Evolutionary conservation across 2,329 filamentous ascomycete genomes (phyloP), one percentile per base, ranked within the genome.

Genomic region (Penicillium nordicum): DNA sequence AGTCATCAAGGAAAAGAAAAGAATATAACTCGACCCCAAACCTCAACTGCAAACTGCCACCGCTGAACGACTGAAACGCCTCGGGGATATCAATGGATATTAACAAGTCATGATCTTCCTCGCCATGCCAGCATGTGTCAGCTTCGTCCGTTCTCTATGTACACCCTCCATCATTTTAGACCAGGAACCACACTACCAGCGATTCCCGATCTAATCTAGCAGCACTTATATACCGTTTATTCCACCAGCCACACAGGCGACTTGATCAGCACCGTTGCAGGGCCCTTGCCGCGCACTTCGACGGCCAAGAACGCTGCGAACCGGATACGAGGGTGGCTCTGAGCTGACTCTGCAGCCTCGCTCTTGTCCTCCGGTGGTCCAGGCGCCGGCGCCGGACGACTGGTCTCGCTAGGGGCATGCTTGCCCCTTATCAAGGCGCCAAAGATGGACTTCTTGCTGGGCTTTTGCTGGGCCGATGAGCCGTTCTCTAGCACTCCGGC

Each of bases 291-390:
- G 60, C 88, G 79, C 8, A 93, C 88, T 74, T 92, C 89, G 32
- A 92, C 81, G 18, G 82, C 84, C 55, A 92, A 74, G 70, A 92
- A 93, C 5, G 86, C 88, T 1, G 89, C 86, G 71, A 92, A 88
- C 41, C 89, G 84, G 54, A 93, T 84, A 63, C 84, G 86, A 6
- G 74, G 84, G 55, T 92, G 84, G 63, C 84, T 86, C 5, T 74
- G 65, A 57, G 34, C 62, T 60, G 38, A 57, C 49, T 51, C 64
- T 41, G 56, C 50, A 45, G 50, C 48, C 12, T 66, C 63, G n/a
- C 57, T 55, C 53, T 71, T 71, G 4, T 61, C 64, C 23, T 63
- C 63, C 58, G 18, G 3, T 64, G 54, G 50, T 16, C 42, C 52
- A 58, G n/a, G 44, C 47, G 54, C 61, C 25, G 57, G 58, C 6